Percentiles rank a stretch among this genome's conserved stretches.
Conservation (phyloP, 257 asterid genomes). For the Solanum gandarillasii region DNA sequence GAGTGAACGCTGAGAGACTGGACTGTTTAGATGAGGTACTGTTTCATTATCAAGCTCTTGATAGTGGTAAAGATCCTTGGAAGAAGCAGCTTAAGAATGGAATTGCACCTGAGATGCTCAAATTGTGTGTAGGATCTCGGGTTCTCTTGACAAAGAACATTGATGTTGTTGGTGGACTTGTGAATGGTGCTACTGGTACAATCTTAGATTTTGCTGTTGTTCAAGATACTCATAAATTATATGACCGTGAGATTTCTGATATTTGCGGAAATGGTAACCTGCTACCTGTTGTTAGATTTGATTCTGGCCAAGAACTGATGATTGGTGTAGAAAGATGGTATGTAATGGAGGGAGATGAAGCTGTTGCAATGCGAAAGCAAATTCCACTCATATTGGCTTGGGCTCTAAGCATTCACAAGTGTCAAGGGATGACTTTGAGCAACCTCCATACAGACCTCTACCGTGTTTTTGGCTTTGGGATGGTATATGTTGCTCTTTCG, state of each 20-base stretch:
- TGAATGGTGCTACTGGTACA: conserved; percentile 75
- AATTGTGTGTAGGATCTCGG: conserved; percentile 54
- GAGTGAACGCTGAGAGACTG: conserved; percentile 37
- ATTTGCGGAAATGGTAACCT: conserved; percentile 33
- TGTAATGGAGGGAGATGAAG: conserved; percentile 42
- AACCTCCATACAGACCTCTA: conserved; percentile 48
- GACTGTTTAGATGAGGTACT: conserved; percentile 25
- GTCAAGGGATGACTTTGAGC: conserved; percentile 75
- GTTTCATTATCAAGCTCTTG: conserved; percentile 38
- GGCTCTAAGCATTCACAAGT: conserved; percentile 83
- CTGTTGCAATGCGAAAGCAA: conserved; percentile 52
- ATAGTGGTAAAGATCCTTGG: conserved; percentile 32
- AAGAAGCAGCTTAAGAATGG: conserved; percentile 40
- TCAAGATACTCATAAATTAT: conserved; percentile 3
- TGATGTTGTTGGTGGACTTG: conserved; percentile 28
- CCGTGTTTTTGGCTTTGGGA: conserved; percentile 57
- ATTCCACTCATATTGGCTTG: conserved; percentile 71
- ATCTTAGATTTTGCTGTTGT: conserved; percentile 16
- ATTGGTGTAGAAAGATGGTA: conserved; percentile 52
- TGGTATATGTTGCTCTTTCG: conserved; percentile 85
- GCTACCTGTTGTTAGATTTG: conserved; percentile 65
- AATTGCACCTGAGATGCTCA: conserved; percentile 47
- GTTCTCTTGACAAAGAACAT: conserved; percentile 58
- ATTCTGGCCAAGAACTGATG: conserved; percentile 36
- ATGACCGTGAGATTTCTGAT: conserved; percentile 2